Evolutionary conservation across 2,329 filamentous ascomycete species (phyloP).

Genomic region (Ceratocystis eucalypticola): DNA sequence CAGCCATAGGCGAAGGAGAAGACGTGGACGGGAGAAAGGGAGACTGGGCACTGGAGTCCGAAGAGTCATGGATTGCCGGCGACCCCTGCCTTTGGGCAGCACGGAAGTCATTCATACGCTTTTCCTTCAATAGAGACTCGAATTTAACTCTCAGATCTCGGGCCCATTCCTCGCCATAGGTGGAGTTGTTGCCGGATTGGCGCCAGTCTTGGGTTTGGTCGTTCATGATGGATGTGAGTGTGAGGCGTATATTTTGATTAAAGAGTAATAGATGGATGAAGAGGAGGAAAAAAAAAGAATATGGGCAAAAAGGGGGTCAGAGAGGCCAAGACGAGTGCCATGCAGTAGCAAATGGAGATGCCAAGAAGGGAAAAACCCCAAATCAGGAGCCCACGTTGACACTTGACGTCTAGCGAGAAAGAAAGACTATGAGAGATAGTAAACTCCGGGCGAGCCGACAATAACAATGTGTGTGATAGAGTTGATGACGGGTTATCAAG

Average conservation of each 20-base stretch:
- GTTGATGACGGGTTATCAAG: not conserved
- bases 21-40: slow-evolving; percentile 38
- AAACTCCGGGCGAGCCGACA: not conserved
- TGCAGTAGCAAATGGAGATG: not conserved
- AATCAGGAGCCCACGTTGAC: not conserved
- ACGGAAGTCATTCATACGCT: slow-evolving; percentile 67
- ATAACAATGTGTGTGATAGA: not conserved
- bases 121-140: slow-evolving; percentile 72
- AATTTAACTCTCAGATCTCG: slow-evolving; percentile 70
- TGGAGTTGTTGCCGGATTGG: slow-evolving; percentile 23
- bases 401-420: slow-evolving; percentile 3
- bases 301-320: not conserved
- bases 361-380: slow-evolving; percentile 3
- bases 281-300: not conserved
- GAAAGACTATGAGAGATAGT: not conserved
- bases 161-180: slow-evolving; percentile 61
- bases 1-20: slow-evolving; percentile 29
- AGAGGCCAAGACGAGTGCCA: slow-evolving; percentile 21
- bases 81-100: slow-evolving; percentile 42
- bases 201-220: slow-evolving; percentile 12
- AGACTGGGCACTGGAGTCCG: slow-evolving; percentile 20
- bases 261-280: not conserved
- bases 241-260: slow-evolving; percentile 9
- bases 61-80: slow-evolving; percentile 29
- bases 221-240: slow-evolving; percentile 13